phyloP scores from a whole-genome alignment of 768 basidiomycete species.

The Kondoa subrosea region DNA sequence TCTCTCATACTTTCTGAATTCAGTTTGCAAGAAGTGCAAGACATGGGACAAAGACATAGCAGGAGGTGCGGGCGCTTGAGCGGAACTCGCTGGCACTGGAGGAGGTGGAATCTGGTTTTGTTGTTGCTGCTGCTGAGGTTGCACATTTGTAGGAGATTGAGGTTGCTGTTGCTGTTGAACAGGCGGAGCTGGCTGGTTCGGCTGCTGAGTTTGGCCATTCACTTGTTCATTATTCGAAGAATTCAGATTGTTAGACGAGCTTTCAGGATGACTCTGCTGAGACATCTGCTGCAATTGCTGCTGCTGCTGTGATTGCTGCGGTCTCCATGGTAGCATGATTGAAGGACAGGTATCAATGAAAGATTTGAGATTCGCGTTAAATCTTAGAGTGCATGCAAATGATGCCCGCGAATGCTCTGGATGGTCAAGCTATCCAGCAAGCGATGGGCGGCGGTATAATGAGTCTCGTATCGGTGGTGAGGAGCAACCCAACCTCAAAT shows the following conservation, averaged over 20 bases:
- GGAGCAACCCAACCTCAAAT: too few species aligned
- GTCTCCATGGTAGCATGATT: not conserved
- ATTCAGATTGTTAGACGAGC: not conserved
- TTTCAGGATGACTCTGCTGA: not conserved
- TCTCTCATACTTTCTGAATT: conserved; percentile 93
- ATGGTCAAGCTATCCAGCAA: too few species aligned
- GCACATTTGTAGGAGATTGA: not conserved
- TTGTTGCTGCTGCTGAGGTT: too few species aligned
- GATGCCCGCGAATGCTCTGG: too few species aligned
- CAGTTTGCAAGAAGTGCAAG: conserved; percentile 91
- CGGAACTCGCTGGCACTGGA: not conserved
- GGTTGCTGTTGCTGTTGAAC: conserved; percentile 2
- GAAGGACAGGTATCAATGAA: too few species aligned
- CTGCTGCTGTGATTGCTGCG: not conserved
- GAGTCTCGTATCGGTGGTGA: too few species aligned
- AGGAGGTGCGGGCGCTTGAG: not conserved
- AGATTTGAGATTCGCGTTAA: too few species aligned
- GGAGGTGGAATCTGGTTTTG: not conserved
- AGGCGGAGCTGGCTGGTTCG: not conserved
- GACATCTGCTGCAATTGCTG: not conserved
- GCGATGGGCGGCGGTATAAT: too few species aligned
- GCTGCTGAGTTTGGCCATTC: not conserved
- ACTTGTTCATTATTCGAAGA: not conserved
- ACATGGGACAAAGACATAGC: conserved; percentile 39
- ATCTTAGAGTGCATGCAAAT: too few species aligned